phyloP scores from a whole-genome alignment of 371 early-diverging fungal genomes.

The Paraphysoderma sedebokerense region DNA sequence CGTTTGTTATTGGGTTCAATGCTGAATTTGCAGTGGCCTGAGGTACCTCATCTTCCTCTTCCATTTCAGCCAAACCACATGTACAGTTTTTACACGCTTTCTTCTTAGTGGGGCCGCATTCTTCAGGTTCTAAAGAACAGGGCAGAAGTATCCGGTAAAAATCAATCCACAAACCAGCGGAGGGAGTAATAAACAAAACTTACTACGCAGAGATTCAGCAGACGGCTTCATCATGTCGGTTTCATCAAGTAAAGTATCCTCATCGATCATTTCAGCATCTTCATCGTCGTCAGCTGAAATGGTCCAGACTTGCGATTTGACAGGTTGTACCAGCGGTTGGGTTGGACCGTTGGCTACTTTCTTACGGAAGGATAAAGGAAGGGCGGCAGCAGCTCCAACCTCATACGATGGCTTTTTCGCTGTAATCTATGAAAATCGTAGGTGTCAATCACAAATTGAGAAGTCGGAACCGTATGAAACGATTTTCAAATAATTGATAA shows the following conservation, averaged over 20 bases:
- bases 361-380: slow-evolving; percentile 37
- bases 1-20: slow-evolving; percentile 5
- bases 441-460: slow-evolving; percentile 8
- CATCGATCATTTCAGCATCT: slow-evolving; percentile 55
- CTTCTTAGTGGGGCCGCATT: slow-evolving; percentile 49
- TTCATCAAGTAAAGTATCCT: slow-evolving; percentile 73
- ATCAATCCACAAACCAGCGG: background rate
- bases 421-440: slow-evolving; percentile 25
- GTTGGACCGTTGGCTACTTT: slow-evolving; percentile 9
- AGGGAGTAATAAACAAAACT: slow-evolving; percentile 4
- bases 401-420: slow-evolving; percentile 75
- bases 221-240: slow-evolving; percentile 61
- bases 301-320: background rate
- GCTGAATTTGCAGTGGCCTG: background rate
- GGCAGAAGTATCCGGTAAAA: background rate
- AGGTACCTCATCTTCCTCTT: slow-evolving; percentile 26
- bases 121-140: slow-evolving; percentile 30
- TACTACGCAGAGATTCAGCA: slow-evolving; percentile 38
- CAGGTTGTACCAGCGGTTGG: background rate
- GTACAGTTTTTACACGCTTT: slow-evolving; percentile 96
- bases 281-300: slow-evolving; percentile 18
- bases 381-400: slow-evolving; percentile 51
- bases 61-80: slow-evolving; percentile 78
- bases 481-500: background rate
- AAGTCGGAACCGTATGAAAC: background rate